These are phyloP conservation scores for Cytospora schulzeri DNA, from an alignment of 2,329 filamentous ascomycete species.

Conservation along the genomic window DNA sequence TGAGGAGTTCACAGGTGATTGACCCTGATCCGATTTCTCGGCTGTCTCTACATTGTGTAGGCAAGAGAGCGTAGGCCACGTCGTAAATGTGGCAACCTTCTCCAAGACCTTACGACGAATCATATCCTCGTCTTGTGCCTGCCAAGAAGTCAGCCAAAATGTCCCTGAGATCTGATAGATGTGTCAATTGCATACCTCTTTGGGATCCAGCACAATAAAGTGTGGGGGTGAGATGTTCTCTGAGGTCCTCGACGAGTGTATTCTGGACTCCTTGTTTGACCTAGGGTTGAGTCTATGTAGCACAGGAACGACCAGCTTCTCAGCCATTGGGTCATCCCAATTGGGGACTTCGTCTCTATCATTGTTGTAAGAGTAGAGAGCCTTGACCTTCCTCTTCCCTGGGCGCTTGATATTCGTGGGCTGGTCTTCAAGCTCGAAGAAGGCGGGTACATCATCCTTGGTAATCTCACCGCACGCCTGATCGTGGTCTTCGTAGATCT, in stretches of 20 bases:
- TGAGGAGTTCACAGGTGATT: constrained; percentile 65
- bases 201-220: constrained; percentile 74
- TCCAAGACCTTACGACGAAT: constrained; percentile 81
- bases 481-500: constrained; percentile 71
- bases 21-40: constrained; percentile 66
- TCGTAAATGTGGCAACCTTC: constrained; percentile 76
- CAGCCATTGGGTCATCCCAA: constrained; percentile 64
- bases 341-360: constrained; percentile 46
- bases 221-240: constrained; percentile 53
- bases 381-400: constrained; percentile 43
- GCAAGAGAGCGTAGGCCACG: constrained; percentile 47
- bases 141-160: constrained; percentile 39
- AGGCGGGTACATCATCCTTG: constrained; percentile 67
- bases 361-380: constrained; percentile 52
- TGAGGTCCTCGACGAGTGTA: constrained; percentile 29
- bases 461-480: constrained; percentile 73
- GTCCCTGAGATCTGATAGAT: not conserved
- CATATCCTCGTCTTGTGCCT: constrained; percentile 61
- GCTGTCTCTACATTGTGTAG: constrained; percentile 49
- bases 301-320: constrained; percentile 70
- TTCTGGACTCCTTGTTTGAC: constrained; percentile 12
- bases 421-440: constrained; percentile 73
- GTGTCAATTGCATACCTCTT: constrained; percentile 63
- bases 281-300: constrained; percentile 57
- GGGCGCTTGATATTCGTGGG: constrained; percentile 72